phyloP scores from a whole-genome alignment of 768 basidiomycete genomes.

The Lentinula sp. region DNA sequence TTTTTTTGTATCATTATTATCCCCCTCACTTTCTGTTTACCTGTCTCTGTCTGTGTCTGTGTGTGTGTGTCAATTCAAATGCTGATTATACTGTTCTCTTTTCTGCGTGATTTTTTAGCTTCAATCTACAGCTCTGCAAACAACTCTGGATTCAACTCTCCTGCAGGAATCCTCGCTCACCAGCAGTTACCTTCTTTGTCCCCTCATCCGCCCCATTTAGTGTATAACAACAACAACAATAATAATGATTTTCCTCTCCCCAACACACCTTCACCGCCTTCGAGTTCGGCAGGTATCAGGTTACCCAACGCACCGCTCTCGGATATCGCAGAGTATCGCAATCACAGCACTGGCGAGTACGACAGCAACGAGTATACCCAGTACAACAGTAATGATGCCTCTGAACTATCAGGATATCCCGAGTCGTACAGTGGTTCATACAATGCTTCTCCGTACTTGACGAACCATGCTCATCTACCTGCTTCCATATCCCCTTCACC shows the following conservation, averaged over 20 bases:
- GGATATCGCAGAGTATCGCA: constrained; percentile 49
- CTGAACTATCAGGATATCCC: neutral
- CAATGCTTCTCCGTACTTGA: neutral
- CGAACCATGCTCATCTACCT: neutral
- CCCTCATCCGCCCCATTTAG: constrained; percentile 32
- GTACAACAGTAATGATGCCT: neutral
- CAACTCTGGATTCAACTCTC: neutral
- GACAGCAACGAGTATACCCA: neutral
- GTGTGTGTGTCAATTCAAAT: neutral
- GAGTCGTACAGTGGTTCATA: neutral
- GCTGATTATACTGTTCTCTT: neutral
- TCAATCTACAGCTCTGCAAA: constrained; percentile 46
- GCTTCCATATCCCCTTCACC: neutral
- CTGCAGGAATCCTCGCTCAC: constrained; percentile 31
- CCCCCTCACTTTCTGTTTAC: neutral
- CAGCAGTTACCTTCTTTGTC: constrained; percentile 66
- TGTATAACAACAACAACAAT: constrained; percentile 37
- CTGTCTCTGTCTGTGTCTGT: neutral
- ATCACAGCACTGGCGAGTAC: neutral
- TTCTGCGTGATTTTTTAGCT: neutral
- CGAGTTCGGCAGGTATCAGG: constrained; percentile 65
- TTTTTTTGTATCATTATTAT: constrained; percentile 4
- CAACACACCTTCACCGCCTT: constrained; percentile 56
- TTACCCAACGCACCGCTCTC: constrained; percentile 68
- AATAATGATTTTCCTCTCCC: constrained; percentile 29